Conservation (phyloP, 2,329 filamentous ascomycete genomes). For the Ophiognomonia clavigignenti-juglandacearum region DNA sequence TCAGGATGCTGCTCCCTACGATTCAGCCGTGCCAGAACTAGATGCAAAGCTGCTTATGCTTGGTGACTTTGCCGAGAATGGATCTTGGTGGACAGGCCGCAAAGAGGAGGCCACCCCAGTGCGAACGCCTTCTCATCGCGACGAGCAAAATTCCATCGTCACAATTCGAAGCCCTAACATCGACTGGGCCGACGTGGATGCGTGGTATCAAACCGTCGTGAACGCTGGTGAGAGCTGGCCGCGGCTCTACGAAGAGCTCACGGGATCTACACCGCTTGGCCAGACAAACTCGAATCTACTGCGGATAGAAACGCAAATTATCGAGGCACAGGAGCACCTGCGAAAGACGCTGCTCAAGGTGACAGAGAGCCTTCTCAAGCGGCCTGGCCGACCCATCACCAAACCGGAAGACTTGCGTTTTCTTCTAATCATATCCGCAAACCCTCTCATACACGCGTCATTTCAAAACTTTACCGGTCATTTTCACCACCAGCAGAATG, state of each 20-base stretch:
- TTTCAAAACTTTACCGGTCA: conserved; percentile 36
- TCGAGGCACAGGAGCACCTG: conserved; percentile 61
- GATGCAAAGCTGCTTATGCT: conserved; percentile 72
- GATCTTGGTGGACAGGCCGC: conserved; percentile 73
- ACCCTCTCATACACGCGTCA: conserved; percentile 63
- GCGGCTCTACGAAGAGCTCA: conserved; percentile 48
- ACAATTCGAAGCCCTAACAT: conserved; percentile 62
- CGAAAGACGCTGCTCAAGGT: conserved; percentile 70
- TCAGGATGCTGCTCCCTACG: conserved; percentile 29
- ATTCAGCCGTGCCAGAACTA: conserved; percentile 51
- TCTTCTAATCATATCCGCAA: conserved; percentile 71
- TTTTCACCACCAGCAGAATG: conserved; percentile 27
- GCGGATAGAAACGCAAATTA: conserved; percentile 41
- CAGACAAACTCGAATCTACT: conserved; percentile 33
- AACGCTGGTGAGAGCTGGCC: conserved; percentile 66
- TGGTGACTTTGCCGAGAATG: conserved; percentile 75
- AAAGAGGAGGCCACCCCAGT: conserved; percentile 33
- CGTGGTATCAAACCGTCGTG: conserved; percentile 70
- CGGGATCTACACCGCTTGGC: conserved; percentile 25
- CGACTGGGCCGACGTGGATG: conserved; percentile 65
- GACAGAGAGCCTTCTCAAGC: conserved; percentile 73
- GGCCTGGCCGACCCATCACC: conserved; percentile 65
- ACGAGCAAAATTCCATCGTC: conserved; percentile 37
- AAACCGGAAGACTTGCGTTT: conserved; percentile 70
- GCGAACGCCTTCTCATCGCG: conserved; percentile 29